Base-by-base conservation (phyloP, 352 stramenopile genomes). In the Globisporangium recalcitrans region DNA sequence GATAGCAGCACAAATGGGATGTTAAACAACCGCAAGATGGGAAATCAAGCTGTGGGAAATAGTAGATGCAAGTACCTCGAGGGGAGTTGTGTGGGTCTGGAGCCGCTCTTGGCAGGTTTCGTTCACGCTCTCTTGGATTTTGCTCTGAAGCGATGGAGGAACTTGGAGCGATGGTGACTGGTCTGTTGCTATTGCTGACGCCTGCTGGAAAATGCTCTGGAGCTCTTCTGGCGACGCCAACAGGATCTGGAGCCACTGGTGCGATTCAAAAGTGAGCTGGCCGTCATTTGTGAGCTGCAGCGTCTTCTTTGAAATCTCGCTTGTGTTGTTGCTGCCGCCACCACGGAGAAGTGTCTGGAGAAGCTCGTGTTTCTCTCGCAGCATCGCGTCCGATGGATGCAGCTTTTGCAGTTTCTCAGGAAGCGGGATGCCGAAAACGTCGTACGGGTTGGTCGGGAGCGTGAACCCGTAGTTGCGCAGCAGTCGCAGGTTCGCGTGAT, bases 401-500 rank as follows among this genome's bases (percentile, higher is more conserved):
- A 79, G 65, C 24, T 75, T 56, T 40, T 85, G 77, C 24, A 90
- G 40, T 2, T 62, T 4, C 8, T 21, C 34, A 22, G 77, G 77
- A 22, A 90, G 70, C 13, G 68, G 53, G 32, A 88, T 46, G 24
- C 71, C 64, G 1, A 80, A 64, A 19, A 73, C 62, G 42, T 91
- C 78, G 58, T 78, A 70, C 1, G 71, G 53, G 29, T 90, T 89
- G 13, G 58, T 48, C 9, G 60, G 38, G 10, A 73, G 65, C 10
- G 77, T 82, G 56, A 90, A 90, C 31, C 85, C 85, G 62, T 95
- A 95, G 67, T 93, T 91, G n/a, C 85, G 82, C 8, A 95, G 62
- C 27, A 91, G 62, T 2, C 80, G 78, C 26, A 84, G 63, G 55
- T 91, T 92, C 9, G 73, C 59, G 52, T 90, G 81, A 34, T 75